phyloP scores from a whole-genome alignment of 305 asterid genomes.

The Fraxinus xanthoxyloides region DNA sequence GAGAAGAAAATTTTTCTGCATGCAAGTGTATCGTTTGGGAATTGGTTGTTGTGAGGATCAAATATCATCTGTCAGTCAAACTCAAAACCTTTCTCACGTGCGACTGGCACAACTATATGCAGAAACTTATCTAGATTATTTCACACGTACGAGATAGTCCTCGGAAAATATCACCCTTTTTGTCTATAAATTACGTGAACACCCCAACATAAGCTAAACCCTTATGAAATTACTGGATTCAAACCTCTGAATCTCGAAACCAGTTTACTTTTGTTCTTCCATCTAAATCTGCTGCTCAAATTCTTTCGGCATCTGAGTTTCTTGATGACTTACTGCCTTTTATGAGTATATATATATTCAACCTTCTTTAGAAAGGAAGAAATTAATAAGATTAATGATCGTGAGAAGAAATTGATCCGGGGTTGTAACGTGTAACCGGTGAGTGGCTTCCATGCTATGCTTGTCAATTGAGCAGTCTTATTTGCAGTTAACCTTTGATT shows the following conservation, averaged over 20 bases:
- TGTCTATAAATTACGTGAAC: neutral
- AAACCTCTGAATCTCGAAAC: neutral
- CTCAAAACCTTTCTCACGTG: neutral
- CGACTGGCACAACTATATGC: neutral
- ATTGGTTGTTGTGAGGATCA: neutral
- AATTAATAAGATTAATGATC: neutral
- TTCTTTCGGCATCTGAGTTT: neutral
- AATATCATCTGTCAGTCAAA: conserved; percentile 1
- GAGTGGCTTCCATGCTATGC: conserved; percentile 18
- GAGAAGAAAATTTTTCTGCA: neutral
- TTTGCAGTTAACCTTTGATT: conserved; percentile 11
- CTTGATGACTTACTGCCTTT: neutral
- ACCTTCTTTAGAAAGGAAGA: neutral
- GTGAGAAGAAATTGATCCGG: neutral
- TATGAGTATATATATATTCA: neutral
- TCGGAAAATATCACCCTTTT: neutral
- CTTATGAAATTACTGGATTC: neutral
- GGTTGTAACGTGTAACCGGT: neutral
- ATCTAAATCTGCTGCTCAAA: neutral
- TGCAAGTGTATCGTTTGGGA: neutral
- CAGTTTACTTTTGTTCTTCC: neutral
- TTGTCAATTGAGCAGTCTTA: conserved; percentile 17
- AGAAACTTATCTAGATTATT: neutral
- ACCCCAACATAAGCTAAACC: neutral
- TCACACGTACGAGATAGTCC: neutral